phyloP scores from a whole-genome alignment of 352 stramenopile species.

The Globisporangium nodosum region DNA sequence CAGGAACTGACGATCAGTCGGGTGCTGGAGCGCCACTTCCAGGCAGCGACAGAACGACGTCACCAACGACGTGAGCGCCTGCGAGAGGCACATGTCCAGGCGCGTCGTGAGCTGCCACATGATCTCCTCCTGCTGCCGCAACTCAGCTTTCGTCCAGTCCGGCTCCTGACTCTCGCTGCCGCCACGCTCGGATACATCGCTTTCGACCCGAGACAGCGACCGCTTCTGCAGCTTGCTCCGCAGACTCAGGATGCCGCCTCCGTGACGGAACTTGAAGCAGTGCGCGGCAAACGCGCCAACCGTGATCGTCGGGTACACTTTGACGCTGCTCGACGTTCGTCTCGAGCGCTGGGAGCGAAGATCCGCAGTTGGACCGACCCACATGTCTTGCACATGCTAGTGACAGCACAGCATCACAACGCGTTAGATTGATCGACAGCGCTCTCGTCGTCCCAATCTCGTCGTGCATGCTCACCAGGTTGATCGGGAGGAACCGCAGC shows the following conservation, averaged over 20 bases:
- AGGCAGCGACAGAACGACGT: slow-evolving; percentile 70
- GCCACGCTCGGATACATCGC: slow-evolving; percentile 29
- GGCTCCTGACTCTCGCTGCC: slow-evolving; percentile 16
- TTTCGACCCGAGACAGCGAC: slow-evolving; percentile 42
- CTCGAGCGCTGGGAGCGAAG: slow-evolving; percentile 60
- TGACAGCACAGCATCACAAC: neutral
- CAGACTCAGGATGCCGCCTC: slow-evolving; percentile 63
- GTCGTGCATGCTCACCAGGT: slow-evolving; percentile 30
- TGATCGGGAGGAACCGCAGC: slow-evolving; percentile 75
- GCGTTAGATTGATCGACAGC: neutral
- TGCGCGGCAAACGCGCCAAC: slow-evolving; percentile 78
- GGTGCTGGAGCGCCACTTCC: slow-evolving; percentile 64
- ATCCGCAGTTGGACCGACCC: slow-evolving; percentile 62
- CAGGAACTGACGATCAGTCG: slow-evolving; percentile 49
- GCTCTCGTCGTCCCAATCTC: neutral
- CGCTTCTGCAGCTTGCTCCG: slow-evolving; percentile 53
- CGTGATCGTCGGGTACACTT: slow-evolving; percentile 65
- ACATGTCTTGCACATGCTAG: slow-evolving; percentile 81
- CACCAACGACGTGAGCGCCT: slow-evolving; percentile 68
- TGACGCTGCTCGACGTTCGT: slow-evolving; percentile 53
- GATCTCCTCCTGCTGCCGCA: slow-evolving; percentile 51
- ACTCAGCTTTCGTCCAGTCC: slow-evolving; percentile 53
- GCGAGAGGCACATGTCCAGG: slow-evolving; percentile 74
- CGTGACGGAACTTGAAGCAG: slow-evolving; percentile 79
- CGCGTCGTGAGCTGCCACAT: slow-evolving; percentile 74